Evolutionary conservation across 1,284 basidiomycete genomes (phyloP), one percentile per base, ranked within the genome.

Genomic region (Agroathelia rolfsii): DNA sequence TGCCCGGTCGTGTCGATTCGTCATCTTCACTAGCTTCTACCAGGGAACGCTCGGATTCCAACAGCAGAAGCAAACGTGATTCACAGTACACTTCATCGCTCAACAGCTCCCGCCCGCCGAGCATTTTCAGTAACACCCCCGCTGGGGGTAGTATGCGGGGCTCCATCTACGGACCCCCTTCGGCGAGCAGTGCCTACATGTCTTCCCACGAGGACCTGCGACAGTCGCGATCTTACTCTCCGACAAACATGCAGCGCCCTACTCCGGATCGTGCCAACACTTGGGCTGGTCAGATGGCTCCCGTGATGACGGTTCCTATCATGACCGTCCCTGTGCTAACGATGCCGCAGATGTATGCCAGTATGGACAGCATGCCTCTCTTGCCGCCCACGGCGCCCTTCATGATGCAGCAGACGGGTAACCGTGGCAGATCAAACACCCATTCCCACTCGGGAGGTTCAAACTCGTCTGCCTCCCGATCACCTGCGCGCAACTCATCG

Each of bases 311-410:
- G n/a, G 26, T 44, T 28, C 41, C 53, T 11, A 44, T 36, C 30
- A 47, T 61, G 41, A 47, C 48, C 16, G n/a, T n/a, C n/a, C n/a
- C n/a, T n/a, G n/a, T n/a, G n/a, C n/a, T n/a, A n/a, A 46, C 52
- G 25, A 41, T 58, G 25, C 55, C 57, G 5, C 24, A 37, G 6
- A 46, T 51, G 32, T 48, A 57, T 22, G 61, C 55, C 36, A 53
- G 52, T 42, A 50, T 64, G 50, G 67, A 72, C 30, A 41, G 46
- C 36, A 70, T 72, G 66, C 76, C 79, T 8, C 58, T 83, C 8
- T 61, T 83, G 21, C 80, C 79, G n/a, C 80, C 79, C 2, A 63
- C 71, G 1, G 69, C 79, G 17, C 78, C 80, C 10, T 83, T 83
- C 53, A 81, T 83, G 76, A 64, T 76, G 56, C 70, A 71, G 40